A percentile compares a stretch with the other conserved stretches of the same genome.
Conservation (phyloP, 1,284 basidiomycete genomes). For the Apiotrichum domesticum region DNA sequence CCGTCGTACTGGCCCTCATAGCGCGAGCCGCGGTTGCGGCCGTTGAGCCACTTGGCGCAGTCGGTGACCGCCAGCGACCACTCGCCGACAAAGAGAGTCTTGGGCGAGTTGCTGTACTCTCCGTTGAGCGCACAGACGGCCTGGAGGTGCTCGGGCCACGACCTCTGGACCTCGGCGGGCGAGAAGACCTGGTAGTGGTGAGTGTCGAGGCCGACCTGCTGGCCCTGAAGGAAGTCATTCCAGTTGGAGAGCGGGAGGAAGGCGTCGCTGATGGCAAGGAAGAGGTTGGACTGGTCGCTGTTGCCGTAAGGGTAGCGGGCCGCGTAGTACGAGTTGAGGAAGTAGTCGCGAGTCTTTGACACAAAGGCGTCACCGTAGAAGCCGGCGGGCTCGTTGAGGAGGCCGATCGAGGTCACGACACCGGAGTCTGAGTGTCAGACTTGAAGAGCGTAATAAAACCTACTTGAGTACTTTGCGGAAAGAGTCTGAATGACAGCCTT, state of each 20-base stretch:
- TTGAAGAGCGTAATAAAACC: neutral
- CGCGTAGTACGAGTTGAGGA: conserved; percentile 55
- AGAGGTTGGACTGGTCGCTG: conserved; percentile 28
- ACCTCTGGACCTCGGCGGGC: conserved; percentile 54
- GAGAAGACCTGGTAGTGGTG: conserved; percentile 78
- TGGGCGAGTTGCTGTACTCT: conserved; percentile 52
- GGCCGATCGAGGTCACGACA: conserved; percentile 55
- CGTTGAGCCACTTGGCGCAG: conserved; percentile 76
- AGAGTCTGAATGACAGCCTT: conserved; percentile 47
- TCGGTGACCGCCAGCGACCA: conserved; percentile 71
- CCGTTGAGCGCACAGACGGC: conserved; percentile 54
- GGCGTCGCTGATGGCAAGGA: conserved; percentile 74
- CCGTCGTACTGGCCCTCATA: conserved; percentile 73
- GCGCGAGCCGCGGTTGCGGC: conserved; percentile 62
- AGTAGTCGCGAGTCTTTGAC: conserved; percentile 60
- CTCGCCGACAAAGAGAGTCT: conserved; percentile 76
- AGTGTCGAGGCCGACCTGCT: conserved; percentile 72
- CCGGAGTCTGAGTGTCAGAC: conserved; percentile 46
- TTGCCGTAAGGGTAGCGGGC: conserved; percentile 65
- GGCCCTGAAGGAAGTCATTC: conserved; percentile 59
- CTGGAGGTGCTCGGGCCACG: conserved; percentile 59
- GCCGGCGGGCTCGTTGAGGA: conserved; percentile 68
- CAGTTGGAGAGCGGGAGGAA: conserved; percentile 73
- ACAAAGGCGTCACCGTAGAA: conserved; percentile 58
- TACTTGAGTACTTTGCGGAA: conserved; percentile 8